Percentiles rank a stretch among this genome's conserved stretches.
Conservation (phyloP, 352 stramenopile genomes). For the Globisporangium nunn region DNA sequence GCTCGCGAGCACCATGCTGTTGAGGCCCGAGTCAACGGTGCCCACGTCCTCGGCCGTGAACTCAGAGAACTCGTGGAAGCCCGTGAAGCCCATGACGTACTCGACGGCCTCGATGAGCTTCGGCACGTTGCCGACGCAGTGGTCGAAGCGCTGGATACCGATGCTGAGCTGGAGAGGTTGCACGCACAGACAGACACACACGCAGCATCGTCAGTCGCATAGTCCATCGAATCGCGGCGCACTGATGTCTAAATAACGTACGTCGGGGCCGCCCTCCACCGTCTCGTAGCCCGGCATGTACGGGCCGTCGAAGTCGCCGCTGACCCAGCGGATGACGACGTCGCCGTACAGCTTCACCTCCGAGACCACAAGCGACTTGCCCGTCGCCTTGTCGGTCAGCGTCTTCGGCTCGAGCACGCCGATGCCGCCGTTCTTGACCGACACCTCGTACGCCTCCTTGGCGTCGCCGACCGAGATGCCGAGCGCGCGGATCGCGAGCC, state of each 20-base stretch:
- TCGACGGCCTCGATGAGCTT: constrained; percentile 82
- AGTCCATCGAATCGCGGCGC: background rate
- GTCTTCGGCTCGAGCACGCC: constrained; percentile 48
- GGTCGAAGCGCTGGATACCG: constrained; percentile 84
- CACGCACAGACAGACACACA: background rate
- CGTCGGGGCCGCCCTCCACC: constrained; percentile 21
- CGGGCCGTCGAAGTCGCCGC: constrained; percentile 59
- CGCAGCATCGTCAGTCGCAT: background rate
- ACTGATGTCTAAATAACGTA: constrained; percentile 5
- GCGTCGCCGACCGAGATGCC: constrained; percentile 80
- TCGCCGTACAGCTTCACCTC: constrained; percentile 87
- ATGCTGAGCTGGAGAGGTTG: constrained; percentile 40
- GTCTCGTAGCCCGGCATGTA: constrained; percentile 77
- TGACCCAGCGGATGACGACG: constrained; percentile 84
- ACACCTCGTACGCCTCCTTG: constrained; percentile 66
- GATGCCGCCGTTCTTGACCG: constrained; percentile 61
- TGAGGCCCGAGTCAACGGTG: constrained; percentile 92
- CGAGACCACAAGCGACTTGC: constrained; percentile 49
- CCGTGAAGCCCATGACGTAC: constrained; percentile 75
- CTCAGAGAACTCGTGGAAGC: constrained; percentile 93
- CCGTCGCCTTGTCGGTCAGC: constrained; percentile 50
- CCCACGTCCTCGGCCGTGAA: constrained; percentile 93
- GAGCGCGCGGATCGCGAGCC: constrained; percentile 68
- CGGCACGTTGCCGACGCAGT: constrained; percentile 88
- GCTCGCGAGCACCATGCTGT: constrained; percentile 92